Evolutionary conservation across 495 filamentous ascomycete genomes (phyloP).

Genomic region (Penicillium malachiteum): DNA sequence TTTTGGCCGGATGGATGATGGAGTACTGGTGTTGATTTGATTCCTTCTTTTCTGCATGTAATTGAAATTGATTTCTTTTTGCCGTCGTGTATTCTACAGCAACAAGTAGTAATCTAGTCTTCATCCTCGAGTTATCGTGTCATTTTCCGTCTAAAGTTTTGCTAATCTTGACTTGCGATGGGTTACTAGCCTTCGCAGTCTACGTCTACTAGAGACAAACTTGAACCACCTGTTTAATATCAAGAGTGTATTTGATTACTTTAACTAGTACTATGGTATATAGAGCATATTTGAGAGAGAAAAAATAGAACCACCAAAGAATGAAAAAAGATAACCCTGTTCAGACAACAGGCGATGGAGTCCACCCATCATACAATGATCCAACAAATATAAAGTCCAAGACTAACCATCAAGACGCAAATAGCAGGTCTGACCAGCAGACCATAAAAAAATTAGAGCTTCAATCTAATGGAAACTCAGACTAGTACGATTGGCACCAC

Average conservation of each 20-base stretch:
- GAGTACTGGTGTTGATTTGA: neutral
- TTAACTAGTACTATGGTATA: neutral
- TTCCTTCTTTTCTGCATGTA: neutral
- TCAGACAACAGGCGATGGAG: slow-evolving; percentile 1
- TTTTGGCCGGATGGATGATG: neutral
- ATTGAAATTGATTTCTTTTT: neutral
- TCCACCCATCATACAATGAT: neutral
- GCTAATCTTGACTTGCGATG: no score
- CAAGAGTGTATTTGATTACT: neutral
- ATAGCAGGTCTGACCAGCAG: slow-evolving; percentile 22
- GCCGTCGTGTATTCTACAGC: no score
- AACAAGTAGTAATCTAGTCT: no score
- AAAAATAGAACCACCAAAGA: neutral
- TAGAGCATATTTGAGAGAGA: neutral
- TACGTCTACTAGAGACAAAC: no score
- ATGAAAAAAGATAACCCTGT: neutral
- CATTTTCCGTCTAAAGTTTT: no score
- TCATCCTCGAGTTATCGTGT: no score
- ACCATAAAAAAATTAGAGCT: slow-evolving; percentile 1
- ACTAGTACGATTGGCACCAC: slow-evolving; percentile 38
- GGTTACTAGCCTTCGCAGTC: no score
- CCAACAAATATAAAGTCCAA: slow-evolving; percentile 9
- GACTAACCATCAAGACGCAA: slow-evolving; percentile 10
- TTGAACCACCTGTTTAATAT: no score
- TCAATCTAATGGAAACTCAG: slow-evolving; percentile 22